phyloP scores from a whole-genome alignment of 1,139 yeast genomes.

The Citeromyces hawaiiensis region DNA sequence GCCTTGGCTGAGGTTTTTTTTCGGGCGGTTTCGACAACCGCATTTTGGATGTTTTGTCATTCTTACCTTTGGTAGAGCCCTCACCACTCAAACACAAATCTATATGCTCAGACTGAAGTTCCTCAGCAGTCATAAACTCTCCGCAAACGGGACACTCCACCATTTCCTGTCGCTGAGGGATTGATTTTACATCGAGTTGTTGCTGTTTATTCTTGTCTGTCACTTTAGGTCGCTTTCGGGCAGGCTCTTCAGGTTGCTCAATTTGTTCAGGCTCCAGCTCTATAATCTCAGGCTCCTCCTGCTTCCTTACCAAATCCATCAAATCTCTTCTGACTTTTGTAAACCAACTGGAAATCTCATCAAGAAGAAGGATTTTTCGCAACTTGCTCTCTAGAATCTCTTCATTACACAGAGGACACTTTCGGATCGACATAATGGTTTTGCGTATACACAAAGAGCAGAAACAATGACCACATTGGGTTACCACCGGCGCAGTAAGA shows the following conservation, averaged over 20 bases:
- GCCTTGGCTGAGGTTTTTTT: not conserved
- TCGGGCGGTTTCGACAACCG: too few species aligned
- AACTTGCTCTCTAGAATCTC: conserved; percentile 63
- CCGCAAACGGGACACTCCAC: conserved; percentile 67
- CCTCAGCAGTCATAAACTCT: conserved; percentile 37
- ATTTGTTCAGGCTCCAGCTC: not conserved
- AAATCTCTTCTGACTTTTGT: conserved; percentile 27
- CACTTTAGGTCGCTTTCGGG: not conserved
- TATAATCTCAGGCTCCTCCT: conserved; percentile 1
- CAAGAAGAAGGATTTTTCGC: conserved; percentile 56
- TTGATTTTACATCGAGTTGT: not conserved
- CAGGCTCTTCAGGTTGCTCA: not conserved
- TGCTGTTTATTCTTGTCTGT: conserved; percentile 1
- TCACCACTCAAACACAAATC: conserved; percentile 42
- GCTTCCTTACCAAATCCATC: conserved; percentile 13
- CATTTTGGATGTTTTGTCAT: not conserved
- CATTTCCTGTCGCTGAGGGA: conserved; percentile 9
- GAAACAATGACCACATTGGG: conserved; percentile 82
- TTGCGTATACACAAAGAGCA: conserved; percentile 84
- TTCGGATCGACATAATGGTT: conserved; percentile 39
- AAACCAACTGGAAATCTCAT: conserved; percentile 55
- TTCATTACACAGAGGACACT: conserved; percentile 72
- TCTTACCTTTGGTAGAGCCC: not conserved
- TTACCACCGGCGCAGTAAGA: conserved; percentile 68
- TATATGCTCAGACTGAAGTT: conserved; percentile 55